Base-by-base conservation (phyloP, 768 basidiomycete species). In the Cyclocybe aegerita region DNA sequence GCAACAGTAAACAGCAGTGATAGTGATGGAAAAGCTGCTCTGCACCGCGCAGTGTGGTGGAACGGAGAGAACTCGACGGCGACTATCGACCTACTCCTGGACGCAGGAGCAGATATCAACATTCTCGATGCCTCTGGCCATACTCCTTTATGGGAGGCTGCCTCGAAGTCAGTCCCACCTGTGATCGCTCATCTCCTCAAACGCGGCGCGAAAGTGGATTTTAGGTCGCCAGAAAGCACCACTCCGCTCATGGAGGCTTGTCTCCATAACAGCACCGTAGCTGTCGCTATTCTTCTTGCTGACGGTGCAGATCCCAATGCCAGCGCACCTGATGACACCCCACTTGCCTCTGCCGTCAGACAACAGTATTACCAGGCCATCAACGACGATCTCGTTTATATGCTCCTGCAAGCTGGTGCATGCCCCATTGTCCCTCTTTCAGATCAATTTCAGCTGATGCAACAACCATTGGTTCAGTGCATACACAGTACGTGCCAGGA, bases 31-130 rank as follows among this genome's bases (percentile, higher is more conserved):
- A 29, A 45, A 32, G 34, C 43, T 6, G 43, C 43, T n/a, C 29
- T 45, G 31, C 43, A 45, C 33, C 43, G 33, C 17, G 43, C 43
- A 34, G 43, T 32, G 31, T 45, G 43, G 43, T 32, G 34, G 40
- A n/a, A 14, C 10, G n/a, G 10, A 10, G 12, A 41, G 10, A 23
- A n/a, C 17, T 14, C 17, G 12, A n/a, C 40, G n/a, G 2, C 12
- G 10, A 10, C 40, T 4, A n/a, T 14, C 4, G 12, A 23, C n/a
- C 17, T 41, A 23, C 17, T 41, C 11, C 4, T 37, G 11, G 36
- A 37, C 3, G 36, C 36, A 37, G 36, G 36, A 4, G 36, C 36
- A 11, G 11, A 11, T 37, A 37, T 37, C 36, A 37, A 37, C 15
- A 15, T 37, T 11, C 11, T 37, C 36, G 36, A 37, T 7, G 3